phyloP scores from a whole-genome alignment of 2,329 filamentous ascomycete species.

The Microcyclospora pomicola region DNA sequence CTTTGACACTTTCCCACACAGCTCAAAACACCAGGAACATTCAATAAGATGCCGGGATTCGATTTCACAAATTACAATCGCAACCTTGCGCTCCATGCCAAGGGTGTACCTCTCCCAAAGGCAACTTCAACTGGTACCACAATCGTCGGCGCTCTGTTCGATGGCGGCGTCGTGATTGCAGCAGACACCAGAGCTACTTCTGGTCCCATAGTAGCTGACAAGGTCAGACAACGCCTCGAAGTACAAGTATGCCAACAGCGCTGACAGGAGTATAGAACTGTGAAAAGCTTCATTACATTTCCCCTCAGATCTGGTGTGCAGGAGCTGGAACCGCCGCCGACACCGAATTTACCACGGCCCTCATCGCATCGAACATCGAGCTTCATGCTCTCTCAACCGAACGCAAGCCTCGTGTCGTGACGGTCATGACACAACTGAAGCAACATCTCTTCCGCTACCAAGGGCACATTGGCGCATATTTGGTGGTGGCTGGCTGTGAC shows the following conservation, averaged over 20 bases:
- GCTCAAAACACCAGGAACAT: slow-evolving; percentile 1
- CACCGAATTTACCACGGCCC: slow-evolving; percentile 95
- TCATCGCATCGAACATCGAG: slow-evolving; percentile 98
- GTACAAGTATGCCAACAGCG: slow-evolving; percentile 2
- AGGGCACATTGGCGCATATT: slow-evolving; percentile 92
- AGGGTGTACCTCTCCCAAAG: slow-evolving; percentile 88
- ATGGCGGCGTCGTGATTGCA: slow-evolving; percentile 95
- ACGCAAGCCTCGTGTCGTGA: slow-evolving; percentile 92
- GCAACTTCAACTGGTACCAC: slow-evolving; percentile 97
- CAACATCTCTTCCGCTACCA: slow-evolving; percentile 98
- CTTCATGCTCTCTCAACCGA: slow-evolving; percentile 92
- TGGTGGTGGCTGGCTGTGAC: slow-evolving; percentile 92
- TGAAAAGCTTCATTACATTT: slow-evolving; percentile 98
- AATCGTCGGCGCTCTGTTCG: slow-evolving; percentile 92
- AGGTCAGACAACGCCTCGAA: slow-evolving; percentile 38
- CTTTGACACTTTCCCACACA: slow-evolving; percentile 2
- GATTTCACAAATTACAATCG: slow-evolving; percentile 99
- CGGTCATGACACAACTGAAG: slow-evolving; percentile 98
- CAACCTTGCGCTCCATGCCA: slow-evolving; percentile 88
- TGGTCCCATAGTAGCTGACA: slow-evolving; percentile 97
- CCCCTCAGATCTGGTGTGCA: slow-evolving; percentile 97
- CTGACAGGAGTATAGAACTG: slow-evolving; percentile 52
- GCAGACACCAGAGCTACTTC: slow-evolving; percentile 96
- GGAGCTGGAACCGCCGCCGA: slow-evolving; percentile 95
- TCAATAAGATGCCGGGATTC: slow-evolving; percentile 69